phyloP scores from a whole-genome alignment of 2,329 filamentous ascomycete species.

The Cercospora citrullina region DNA sequence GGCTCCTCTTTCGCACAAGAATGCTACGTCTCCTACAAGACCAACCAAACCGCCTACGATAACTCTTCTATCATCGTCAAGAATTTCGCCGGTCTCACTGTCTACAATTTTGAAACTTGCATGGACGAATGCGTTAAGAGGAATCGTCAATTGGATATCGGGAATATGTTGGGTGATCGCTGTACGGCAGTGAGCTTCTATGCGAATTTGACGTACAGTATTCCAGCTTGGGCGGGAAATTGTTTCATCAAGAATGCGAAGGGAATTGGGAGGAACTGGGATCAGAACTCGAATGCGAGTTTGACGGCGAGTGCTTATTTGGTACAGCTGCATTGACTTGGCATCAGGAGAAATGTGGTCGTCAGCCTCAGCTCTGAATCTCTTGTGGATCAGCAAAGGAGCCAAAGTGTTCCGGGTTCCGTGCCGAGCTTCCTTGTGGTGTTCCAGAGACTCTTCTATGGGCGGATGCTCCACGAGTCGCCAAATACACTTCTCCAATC shows the following conservation, averaged over 20 bases:
- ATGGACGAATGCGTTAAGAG: slow-evolving; percentile 16
- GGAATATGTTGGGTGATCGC: slow-evolving; percentile 12
- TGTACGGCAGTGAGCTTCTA: slow-evolving; percentile 15
- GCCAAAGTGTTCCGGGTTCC: neutral
- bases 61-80: slow-evolving; percentile 16
- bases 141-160: slow-evolving; percentile 12
- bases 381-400: neutral
- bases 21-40: slow-evolving; percentile 16
- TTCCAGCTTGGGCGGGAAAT: slow-evolving; percentile 15
- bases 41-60: slow-evolving; percentile 16
- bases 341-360: neutral
- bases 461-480: neutral
- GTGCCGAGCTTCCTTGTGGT: neutral
- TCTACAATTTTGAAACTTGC: slow-evolving; percentile 15
- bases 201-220: slow-evolving; percentile 15
- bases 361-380: neutral
- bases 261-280: slow-evolving; percentile 16
- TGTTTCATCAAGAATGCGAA: slow-evolving; percentile 18
- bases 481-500: neutral
- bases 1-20: slow-evolving; percentile 16
- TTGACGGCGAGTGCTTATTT: slow-evolving; percentile 16
- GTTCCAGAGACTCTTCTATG: neutral
- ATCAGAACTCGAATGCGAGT: slow-evolving; percentile 13
- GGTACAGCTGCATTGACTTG: slow-evolving; percentile 1
- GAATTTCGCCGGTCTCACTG: slow-evolving; percentile 15